phyloP scores from a whole-genome alignment of 2,329 filamentous ascomycete species.

The Metarhizium rileyi region DNA sequence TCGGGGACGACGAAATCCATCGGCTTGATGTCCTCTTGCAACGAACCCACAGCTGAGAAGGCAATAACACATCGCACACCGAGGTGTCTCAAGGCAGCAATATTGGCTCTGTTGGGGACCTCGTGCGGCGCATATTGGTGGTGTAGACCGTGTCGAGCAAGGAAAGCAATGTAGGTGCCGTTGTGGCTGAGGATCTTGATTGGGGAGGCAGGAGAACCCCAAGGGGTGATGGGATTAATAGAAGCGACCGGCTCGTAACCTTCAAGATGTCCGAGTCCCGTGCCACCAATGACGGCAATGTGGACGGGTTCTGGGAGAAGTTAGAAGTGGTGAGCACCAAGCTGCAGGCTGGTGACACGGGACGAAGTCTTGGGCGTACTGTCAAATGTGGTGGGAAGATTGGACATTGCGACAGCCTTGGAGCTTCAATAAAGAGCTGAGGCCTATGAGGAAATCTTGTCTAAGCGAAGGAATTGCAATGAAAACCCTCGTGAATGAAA shows the following conservation, averaged over 20 bases:
- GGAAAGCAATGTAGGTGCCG: conserved; percentile 77
- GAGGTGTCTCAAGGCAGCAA: conserved; percentile 86
- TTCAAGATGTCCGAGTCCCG: conserved; percentile 78
- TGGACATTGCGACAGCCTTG: conserved; percentile 30
- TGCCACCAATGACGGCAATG: conserved; percentile 89
- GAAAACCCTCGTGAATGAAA: too few species aligned
- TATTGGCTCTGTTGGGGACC: conserved; percentile 90
- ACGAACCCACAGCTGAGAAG: conserved; percentile 87
- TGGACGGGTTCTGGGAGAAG: conserved; percentile 51
- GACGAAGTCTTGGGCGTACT: conserved; percentile 29
- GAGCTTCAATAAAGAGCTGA: neutral
- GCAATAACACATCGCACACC: conserved; percentile 88
- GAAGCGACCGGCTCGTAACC: conserved; percentile 78
- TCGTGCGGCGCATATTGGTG: conserved; percentile 91
- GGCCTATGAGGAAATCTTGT: too few species aligned
- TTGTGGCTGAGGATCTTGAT: conserved; percentile 86
- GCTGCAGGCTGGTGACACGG: conserved; percentile 2
- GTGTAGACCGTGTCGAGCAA: conserved; percentile 82
- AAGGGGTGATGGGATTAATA: conserved; percentile 71
- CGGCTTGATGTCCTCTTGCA: conserved; percentile 87
- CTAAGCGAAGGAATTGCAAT: too few species aligned
- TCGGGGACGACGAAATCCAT: conserved; percentile 95
- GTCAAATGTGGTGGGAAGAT: conserved; percentile 49
- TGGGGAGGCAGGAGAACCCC: conserved; percentile 66
- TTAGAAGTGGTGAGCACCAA: neutral